Percentiles rank a stretch among this genome's conserved stretches.
phyloP scores from a whole-genome alignment of 140 eudicot species.

The Anethum foeniculum region DNA sequence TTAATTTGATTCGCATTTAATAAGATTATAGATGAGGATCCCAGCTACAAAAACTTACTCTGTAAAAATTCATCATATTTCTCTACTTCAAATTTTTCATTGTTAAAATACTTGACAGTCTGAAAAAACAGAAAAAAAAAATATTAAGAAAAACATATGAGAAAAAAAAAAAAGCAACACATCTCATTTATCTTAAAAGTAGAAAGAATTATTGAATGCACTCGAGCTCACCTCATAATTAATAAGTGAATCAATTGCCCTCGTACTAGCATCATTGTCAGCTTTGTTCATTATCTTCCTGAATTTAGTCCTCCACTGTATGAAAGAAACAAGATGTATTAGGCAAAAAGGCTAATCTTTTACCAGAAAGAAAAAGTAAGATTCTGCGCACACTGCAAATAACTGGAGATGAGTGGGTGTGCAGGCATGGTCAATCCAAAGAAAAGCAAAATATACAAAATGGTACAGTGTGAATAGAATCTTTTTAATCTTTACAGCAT shows the following conservation, averaged over 20 bases:
- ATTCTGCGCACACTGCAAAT: neutral
- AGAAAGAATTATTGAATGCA: slow-evolving; percentile 4
- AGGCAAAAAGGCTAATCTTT: neutral
- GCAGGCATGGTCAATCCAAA: neutral
- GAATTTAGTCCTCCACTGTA: slow-evolving; percentile 97
- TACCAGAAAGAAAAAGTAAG: neutral
- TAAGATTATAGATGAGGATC: neutral
- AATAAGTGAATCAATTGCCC: slow-evolving; percentile 92
- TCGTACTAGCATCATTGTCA: slow-evolving; percentile 95
- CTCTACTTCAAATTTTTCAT: slow-evolving; percentile 72
- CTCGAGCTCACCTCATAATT: slow-evolving; percentile 67
- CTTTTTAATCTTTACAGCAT: neutral
- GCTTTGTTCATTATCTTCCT: slow-evolving; percentile 98
- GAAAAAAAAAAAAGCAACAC: neutral
- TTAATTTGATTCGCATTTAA: neutral
- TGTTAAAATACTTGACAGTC: slow-evolving; percentile 98
- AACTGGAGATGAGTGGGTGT: neutral
- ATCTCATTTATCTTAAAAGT: neutral
- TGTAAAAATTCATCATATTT: slow-evolving; percentile 75
- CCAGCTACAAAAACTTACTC: slow-evolving; percentile 48
- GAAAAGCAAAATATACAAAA: neutral
- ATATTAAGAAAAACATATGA: neutral
- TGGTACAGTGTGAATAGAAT: neutral
- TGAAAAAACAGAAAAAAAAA: slow-evolving; percentile 16
- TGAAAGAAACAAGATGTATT: neutral